These are phyloP conservation scores for Colletotrichum plurivorum DNA, from an alignment of 2,329 filamentous ascomycete species.

Conservation along the genomic window DNA sequence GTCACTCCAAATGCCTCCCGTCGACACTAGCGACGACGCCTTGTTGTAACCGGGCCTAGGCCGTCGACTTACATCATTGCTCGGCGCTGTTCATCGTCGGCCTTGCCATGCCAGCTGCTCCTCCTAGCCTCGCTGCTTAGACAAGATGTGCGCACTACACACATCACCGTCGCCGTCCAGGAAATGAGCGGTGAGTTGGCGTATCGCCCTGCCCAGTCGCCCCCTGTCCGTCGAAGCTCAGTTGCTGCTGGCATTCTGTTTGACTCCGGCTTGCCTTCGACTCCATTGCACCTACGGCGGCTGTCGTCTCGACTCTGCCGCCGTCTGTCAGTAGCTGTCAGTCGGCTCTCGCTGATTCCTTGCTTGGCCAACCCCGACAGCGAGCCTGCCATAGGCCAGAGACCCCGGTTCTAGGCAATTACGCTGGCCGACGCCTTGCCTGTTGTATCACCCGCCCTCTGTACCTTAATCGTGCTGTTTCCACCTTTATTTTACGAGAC, in stretches of 20 bases:
- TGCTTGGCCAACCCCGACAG: constrained; percentile 31
- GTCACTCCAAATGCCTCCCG: constrained; percentile 32
- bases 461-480: constrained; percentile 34
- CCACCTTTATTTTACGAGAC: constrained; percentile 30
- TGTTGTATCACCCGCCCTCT: constrained; percentile 29
- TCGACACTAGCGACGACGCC: constrained; percentile 27
- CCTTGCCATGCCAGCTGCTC: constrained; percentile 6
- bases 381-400: constrained; percentile 26
- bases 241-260: neutral
- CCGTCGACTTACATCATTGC: constrained; percentile 35
- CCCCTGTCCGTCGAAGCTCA: constrained; percentile 24
- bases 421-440: constrained; percentile 33
- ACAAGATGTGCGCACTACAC: neutral
- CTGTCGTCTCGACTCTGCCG: constrained; percentile 26
- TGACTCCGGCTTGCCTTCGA: neutral
- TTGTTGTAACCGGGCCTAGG: constrained; percentile 34
- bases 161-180: neutral
- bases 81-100: constrained; percentile 25
- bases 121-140: too few species aligned
- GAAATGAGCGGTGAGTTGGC: constrained; percentile 41
- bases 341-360: constrained; percentile 29
- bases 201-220: constrained; percentile 30
- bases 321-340: constrained; percentile 2
- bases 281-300: neutral
- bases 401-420: constrained; percentile 12